Evolutionary conservation across 176 grass and related monocot genomes (phyloP).

Genomic region (Oryza longistaminata): DNA sequence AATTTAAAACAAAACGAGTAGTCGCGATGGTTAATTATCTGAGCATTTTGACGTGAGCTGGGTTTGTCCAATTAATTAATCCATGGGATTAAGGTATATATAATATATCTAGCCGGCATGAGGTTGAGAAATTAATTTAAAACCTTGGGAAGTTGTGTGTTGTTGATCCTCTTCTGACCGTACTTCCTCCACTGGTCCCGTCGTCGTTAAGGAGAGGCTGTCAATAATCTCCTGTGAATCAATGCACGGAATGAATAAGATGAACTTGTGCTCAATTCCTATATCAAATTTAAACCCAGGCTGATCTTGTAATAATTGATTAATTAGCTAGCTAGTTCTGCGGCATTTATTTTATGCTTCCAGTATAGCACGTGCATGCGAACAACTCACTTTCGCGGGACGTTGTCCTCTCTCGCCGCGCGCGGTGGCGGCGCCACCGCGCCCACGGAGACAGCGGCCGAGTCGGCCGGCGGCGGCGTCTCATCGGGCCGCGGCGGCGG

Average conservation of each 20-base stretch:
- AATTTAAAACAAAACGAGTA: too few species aligned
- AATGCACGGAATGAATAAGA: background rate
- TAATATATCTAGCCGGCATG: background rate
- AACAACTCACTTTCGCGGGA: conserved; percentile 39
- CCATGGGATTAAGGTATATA: background rate
- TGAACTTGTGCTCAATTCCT: background rate
- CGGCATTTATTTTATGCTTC: background rate
- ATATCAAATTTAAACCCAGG: background rate
- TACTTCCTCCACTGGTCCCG: conserved; percentile 73
- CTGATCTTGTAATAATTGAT: background rate
- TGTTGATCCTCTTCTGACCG: conserved; percentile 64
- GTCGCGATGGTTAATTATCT: background rate
- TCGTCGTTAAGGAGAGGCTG: conserved; percentile 46
- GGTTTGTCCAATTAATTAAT: background rate
- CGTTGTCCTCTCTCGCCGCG: conserved; percentile 25
- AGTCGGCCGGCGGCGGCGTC: background rate
- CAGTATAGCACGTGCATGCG: background rate
- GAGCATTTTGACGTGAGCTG: background rate
- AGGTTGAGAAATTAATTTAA: background rate
- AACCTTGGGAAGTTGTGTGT: conserved; percentile 53
- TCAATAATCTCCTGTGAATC: conserved; percentile 20
- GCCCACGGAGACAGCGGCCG: too few species aligned
- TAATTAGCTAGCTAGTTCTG: background rate
- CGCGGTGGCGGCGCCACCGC: too few species aligned
- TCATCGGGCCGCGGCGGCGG: too few species aligned